Base-by-base conservation (phyloP, 2,329 filamentous ascomycete species). In the Claviceps sp. region DNA sequence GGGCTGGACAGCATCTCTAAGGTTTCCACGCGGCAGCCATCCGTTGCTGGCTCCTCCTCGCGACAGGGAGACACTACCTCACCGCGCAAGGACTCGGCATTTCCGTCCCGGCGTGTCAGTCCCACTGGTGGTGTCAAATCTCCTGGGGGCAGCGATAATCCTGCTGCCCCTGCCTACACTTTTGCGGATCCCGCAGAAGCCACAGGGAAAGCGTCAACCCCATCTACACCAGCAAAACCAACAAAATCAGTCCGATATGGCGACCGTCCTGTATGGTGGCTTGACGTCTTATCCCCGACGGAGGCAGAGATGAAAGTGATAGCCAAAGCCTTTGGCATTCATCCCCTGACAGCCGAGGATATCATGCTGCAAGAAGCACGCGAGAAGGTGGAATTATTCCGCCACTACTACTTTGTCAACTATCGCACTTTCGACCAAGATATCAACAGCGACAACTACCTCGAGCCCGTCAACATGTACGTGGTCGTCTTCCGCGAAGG, bases 371-470 rank as follows among this genome's bases (percentile, higher is more conserved):
- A 97, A 66, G 93, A 98, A 71, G 87, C 90, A 42, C 90, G 93
- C 22, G 93, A 98, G 64, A 98, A 98, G 70, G 93, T 98, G 0
- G 93, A 98, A 66, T 76, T 98, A 1, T 98, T 98, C 74, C 84
- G 88, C 37, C 86, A 95, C 65, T 98, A 98, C 71, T 98, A 98
- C 68, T 96, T 98, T 62, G 88, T 98, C 70, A 97, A 95, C 66
- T 98, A 98, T 67, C 86, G 93, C 16, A 94, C 89, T 0, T 98
- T 98, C 63, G 93, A 98, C 65, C 93, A 97, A 66, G 93, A 98
- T 63, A 81, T 82, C 55, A 85, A 84, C 59, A 95, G 84, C 64
- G 87, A 93, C 53, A 84, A 94, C 63, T 95, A 94, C 65, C 77
- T 98, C 46, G 88, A 97, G 60, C 91, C 93, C 0, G 86, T 98